phyloP scores from a whole-genome alignment of 1,284 basidiomycete genomes.

The Irpex sp. region DNA sequence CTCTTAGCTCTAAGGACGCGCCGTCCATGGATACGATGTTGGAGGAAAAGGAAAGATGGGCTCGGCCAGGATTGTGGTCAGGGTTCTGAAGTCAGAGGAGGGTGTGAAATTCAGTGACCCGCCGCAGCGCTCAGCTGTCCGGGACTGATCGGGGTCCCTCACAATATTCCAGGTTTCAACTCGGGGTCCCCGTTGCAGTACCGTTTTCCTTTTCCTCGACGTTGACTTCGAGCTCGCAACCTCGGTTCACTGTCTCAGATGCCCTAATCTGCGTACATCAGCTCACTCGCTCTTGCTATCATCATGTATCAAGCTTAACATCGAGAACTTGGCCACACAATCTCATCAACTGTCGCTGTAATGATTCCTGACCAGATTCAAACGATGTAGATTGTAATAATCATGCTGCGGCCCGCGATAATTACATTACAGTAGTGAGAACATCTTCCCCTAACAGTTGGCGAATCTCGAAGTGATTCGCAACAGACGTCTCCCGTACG shows the following conservation, averaged over 20 bases:
- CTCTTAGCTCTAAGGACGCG: constrained; percentile 32
- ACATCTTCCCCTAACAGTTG: background rate
- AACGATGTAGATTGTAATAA: too few species aligned
- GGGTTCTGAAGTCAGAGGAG: constrained; percentile 6
- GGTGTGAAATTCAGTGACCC: background rate
- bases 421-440: background rate
- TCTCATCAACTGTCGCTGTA: background rate
- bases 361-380: background rate
- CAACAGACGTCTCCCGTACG: background rate
- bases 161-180: too few species aligned
- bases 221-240: background rate
- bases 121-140: background rate
- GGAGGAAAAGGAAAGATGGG: background rate
- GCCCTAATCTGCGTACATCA: background rate
- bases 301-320: background rate
- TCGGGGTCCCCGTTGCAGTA: too few species aligned
- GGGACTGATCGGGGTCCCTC: constrained; percentile 3
- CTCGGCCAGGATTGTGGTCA: background rate
- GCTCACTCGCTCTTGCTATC: background rate
- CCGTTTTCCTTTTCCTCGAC: background rate
- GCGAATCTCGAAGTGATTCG: background rate
- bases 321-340: background rate
- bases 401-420: too few species aligned
- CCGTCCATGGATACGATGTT: constrained; percentile 30
- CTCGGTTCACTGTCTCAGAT: background rate